These are phyloP conservation scores for Trametes coccinea DNA, from an alignment of 768 basidiomycete species.

Conservation along the genomic window DNA sequence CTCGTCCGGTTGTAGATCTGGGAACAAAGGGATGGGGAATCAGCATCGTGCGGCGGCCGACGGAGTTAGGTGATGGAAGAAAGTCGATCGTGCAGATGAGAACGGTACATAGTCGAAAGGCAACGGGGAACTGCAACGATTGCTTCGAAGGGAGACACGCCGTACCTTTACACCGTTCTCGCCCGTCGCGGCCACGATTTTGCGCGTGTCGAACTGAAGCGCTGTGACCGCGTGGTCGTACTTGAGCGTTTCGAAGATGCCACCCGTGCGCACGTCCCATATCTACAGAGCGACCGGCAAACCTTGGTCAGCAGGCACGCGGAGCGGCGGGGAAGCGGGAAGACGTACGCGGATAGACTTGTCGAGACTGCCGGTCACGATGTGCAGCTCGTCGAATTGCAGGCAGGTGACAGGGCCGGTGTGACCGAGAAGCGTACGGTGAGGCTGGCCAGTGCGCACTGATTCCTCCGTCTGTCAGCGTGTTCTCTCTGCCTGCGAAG, in stretches of 20 bases:
- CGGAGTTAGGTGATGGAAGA: background rate
- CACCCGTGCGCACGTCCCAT: constrained; percentile 94
- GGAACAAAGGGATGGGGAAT: background rate
- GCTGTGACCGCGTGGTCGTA: constrained; percentile 90
- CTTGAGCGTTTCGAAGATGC: constrained; percentile 82
- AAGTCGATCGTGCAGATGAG: too few species aligned
- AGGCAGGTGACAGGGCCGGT: constrained; percentile 91
- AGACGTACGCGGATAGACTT: constrained; percentile 80
- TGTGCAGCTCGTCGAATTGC: constrained; percentile 94
- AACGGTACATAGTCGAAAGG: background rate
- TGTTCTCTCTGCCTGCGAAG: background rate
- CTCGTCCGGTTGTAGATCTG: constrained; percentile 95
- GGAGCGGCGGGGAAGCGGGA: background rate
- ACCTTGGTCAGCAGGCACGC: constrained; percentile 2
- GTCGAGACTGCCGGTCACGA: constrained; percentile 91
- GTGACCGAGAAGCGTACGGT: constrained; percentile 90
- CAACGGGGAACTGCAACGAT: too few species aligned
- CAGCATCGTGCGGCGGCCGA: constrained; percentile 8
- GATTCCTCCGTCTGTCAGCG: constrained; percentile 13
- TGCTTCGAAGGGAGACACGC: background rate
- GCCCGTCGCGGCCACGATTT: constrained; percentile 88
- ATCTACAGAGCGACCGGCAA: constrained; percentile 52
- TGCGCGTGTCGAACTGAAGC: constrained; percentile 93
- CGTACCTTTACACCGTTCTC: constrained; percentile 89
- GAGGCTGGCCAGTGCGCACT: constrained; percentile 99